Base-by-base conservation (phyloP, 139 green algal genomes). In the Coelastrella sp. region DNA sequence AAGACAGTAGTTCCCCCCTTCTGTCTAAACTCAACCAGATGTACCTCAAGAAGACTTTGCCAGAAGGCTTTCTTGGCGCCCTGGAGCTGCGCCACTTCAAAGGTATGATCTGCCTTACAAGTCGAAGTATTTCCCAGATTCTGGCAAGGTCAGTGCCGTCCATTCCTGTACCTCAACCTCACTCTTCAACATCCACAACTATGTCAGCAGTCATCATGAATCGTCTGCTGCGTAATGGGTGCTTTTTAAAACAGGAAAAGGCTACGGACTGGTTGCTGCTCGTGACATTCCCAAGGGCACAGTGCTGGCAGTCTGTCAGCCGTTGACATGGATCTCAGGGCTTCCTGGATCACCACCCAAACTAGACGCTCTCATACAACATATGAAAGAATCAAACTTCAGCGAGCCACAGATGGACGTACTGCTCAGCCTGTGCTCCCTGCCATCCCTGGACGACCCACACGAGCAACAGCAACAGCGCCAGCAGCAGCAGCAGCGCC, bases 41-140 rank as follows among this genome's bases (percentile, higher is more conserved):
- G 49, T 88, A 88, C 56, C 35, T 88, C 4, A 70, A 63, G n/a
- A 56, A 80, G 49, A 60, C 35, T 14, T 57, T 81, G 6, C 49
- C 84, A 17, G 17, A 80, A 25, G 68, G 65, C 7, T 81, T 68
- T 72, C 4, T 88, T 10, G 68, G 58, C 24, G 35, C 56, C 14
- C 20, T 88, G 68, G 84, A 88, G 66, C 66, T 88, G 5, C 66
- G 68, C 7, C 66, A 88, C 49, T n/a, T 88, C 15, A 17, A 49
- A 60, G 84, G 84, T 81, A 70, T 49, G 35, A 3, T 49, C 35
- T 49, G 35, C 1, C 35, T 49, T 49, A 49, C 35, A 49, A 49
- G 35, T 49, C 35, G 35, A 3, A 49, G 35, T 49, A 49, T 49
- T 49, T 49, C 3, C 35, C 35, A 49, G 35, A 3, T 49, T 49